phyloP scores from a whole-genome alignment of 2,329 filamentous ascomycete species.

The Aspergillus pseudoviridinutans region DNA sequence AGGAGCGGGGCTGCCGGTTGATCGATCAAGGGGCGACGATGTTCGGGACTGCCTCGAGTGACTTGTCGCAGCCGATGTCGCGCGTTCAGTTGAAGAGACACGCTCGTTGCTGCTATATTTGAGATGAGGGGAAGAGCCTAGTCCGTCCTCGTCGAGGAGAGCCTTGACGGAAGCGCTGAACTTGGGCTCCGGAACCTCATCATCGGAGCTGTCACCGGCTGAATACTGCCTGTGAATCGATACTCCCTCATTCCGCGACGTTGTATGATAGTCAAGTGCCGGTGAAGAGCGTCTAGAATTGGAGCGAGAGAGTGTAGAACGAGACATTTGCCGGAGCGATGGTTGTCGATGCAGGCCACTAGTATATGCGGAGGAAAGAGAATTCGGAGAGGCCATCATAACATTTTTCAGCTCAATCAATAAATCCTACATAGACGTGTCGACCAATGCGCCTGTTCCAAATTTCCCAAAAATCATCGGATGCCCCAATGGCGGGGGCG shows the following conservation, averaged over 20 bases:
- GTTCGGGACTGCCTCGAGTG: constrained; percentile 33
- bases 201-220: constrained; percentile 83
- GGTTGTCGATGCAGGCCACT: constrained; percentile 32
- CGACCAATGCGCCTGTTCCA: constrained; percentile 9
- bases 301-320: constrained; percentile 33
- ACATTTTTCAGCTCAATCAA: constrained; percentile 8
- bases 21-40: constrained; percentile 34
- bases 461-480: not conserved
- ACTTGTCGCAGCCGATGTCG: constrained; percentile 22
- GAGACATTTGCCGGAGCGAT: constrained; percentile 35
- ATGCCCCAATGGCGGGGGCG: not conserved
- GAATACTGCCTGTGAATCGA: constrained; percentile 31
- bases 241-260: constrained; percentile 15
- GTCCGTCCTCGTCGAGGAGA: constrained; percentile 57
- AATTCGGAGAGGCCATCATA: constrained; percentile 36
- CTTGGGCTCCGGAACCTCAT: constrained; percentile 86
- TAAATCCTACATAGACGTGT: constrained; percentile 15
- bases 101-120: constrained; percentile 26
- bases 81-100: constrained; percentile 21
- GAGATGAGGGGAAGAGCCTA: constrained; percentile 47
- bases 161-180: constrained; percentile 90
- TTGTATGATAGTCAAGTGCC: constrained; percentile 17
- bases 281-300: constrained; percentile 32
- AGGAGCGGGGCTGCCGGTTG: constrained; percentile 40
- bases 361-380: constrained; percentile 33